Conservation (phyloP, 371 early-diverging fungal genomes). For the Lichtheimia hyalospora region DNA sequence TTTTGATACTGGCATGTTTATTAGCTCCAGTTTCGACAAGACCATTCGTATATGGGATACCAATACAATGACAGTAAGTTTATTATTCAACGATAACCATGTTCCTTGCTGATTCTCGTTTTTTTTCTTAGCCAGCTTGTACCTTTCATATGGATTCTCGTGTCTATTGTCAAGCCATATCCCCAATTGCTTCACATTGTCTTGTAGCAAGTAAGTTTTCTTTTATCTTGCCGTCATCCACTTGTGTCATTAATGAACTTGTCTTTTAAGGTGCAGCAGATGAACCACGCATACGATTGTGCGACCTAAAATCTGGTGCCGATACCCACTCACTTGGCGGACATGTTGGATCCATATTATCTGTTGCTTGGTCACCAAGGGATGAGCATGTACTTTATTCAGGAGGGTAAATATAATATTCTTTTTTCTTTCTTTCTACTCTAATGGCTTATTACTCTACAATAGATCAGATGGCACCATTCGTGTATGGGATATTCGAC, state of each 20-base stretch:
- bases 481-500: constrained; percentile 83
- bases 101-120: neutral
- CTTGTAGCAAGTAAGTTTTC: constrained; percentile 73
- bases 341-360: constrained; percentile 69
- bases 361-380: constrained; percentile 81
- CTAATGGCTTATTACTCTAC: neutral
- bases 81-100: neutral
- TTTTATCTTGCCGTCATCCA: neutral
- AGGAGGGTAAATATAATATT: constrained; percentile 58
- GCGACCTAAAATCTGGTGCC: constrained; percentile 78
- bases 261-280: constrained; percentile 53
- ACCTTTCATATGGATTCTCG: constrained; percentile 66
- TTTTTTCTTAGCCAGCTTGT: constrained; percentile 51
- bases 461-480: constrained; percentile 63
- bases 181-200: constrained; percentile 70
- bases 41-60: constrained; percentile 89
- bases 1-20: constrained; percentile 84
- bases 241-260: neutral
- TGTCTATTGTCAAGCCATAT: constrained; percentile 71
- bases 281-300: constrained; percentile 72
- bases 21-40: constrained; percentile 79
- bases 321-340: constrained; percentile 74
- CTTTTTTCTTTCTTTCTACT: neutral
- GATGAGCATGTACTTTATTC: constrained; percentile 79
- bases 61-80: constrained; percentile 62